These are phyloP conservation scores for Pythium dissimile DNA, from an alignment of 352 stramenopile genomes.

Conservation along the genomic window DNA sequence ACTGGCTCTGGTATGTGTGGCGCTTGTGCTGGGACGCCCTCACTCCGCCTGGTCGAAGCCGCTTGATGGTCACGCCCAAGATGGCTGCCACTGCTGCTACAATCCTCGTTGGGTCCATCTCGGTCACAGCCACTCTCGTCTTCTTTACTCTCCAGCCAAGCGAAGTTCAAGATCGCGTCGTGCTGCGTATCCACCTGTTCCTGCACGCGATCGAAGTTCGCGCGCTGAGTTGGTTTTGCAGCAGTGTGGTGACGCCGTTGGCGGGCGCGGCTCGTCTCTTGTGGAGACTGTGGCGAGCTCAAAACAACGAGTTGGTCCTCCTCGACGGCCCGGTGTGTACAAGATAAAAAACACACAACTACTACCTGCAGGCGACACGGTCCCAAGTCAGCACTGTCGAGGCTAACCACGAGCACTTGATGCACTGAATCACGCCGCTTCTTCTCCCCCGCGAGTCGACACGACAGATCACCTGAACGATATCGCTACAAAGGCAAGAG, in stretches of 20 bases:
- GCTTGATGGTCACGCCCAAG: neutral
- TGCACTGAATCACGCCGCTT: too few species aligned
- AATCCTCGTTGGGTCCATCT: neutral
- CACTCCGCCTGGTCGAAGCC: neutral
- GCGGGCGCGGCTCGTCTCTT: neutral
- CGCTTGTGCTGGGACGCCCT: neutral
- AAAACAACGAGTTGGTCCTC: neutral
- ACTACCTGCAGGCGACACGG: too few species aligned
- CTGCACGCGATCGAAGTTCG: neutral
- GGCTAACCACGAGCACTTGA: too few species aligned
- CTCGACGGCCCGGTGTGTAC: constrained; percentile 1
- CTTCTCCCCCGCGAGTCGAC: too few species aligned
- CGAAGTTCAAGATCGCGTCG: neutral
- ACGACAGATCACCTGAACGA: too few species aligned
- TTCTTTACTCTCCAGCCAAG: neutral
- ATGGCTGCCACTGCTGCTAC: neutral
- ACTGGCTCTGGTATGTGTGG: neutral
- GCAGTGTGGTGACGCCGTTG: neutral
- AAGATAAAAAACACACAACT: too few species aligned
- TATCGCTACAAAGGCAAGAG: too few species aligned
- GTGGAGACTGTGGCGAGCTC: constrained; percentile 3
- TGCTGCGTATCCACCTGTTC: neutral
- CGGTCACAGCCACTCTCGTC: neutral
- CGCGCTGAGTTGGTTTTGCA: neutral
- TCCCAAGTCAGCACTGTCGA: too few species aligned